These are phyloP conservation scores for Chlamydomonas schloesseri DNA, from an alignment of 139 green algal genomes.

Conservation along the genomic window DNA sequence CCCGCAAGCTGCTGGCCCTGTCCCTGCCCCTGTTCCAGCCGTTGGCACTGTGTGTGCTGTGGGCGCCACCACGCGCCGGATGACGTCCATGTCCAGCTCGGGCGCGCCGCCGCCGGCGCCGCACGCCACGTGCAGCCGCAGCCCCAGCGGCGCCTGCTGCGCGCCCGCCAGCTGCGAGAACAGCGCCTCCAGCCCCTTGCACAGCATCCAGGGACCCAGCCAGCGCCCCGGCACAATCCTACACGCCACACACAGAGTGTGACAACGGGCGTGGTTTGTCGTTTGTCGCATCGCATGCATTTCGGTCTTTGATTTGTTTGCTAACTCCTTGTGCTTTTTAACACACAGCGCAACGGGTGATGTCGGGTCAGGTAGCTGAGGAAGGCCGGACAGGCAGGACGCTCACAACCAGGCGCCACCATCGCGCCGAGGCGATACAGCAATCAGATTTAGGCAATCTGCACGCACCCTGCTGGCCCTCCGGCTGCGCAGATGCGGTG, in stretches of 20 bases:
- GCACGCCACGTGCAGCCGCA: constrained; percentile 76
- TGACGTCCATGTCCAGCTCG: constrained; percentile 47
- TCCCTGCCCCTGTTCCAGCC: background rate
- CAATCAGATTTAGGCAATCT: too few relatives aligned
- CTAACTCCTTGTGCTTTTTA: too few relatives aligned
- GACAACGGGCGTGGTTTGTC: too few relatives aligned
- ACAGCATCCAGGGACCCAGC: constrained; percentile 92
- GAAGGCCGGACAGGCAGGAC: too few relatives aligned
- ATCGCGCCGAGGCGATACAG: too few relatives aligned
- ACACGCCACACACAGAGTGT: background rate
- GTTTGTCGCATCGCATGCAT: too few relatives aligned
- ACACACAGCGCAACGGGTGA: too few relatives aligned
- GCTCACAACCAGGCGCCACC: too few relatives aligned
- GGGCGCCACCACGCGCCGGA: background rate
- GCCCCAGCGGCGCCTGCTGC: constrained; percentile 24
- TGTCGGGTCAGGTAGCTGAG: too few relatives aligned
- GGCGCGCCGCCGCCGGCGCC: constrained; percentile 83
- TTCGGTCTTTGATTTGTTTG: too few relatives aligned
- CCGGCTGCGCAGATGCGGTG: constrained; percentile 85
- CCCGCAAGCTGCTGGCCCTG: constrained; percentile 14
- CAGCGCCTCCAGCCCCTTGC: constrained; percentile 75
- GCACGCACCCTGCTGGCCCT: constrained; percentile 69
- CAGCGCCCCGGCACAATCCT: constrained; percentile 87
- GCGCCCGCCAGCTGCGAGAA: constrained; percentile 32
- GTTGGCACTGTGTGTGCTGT: constrained; percentile 5